Conservation (phyloP, 2,329 filamentous ascomycete genomes). For the Chaetomium olivaceum region DNA sequence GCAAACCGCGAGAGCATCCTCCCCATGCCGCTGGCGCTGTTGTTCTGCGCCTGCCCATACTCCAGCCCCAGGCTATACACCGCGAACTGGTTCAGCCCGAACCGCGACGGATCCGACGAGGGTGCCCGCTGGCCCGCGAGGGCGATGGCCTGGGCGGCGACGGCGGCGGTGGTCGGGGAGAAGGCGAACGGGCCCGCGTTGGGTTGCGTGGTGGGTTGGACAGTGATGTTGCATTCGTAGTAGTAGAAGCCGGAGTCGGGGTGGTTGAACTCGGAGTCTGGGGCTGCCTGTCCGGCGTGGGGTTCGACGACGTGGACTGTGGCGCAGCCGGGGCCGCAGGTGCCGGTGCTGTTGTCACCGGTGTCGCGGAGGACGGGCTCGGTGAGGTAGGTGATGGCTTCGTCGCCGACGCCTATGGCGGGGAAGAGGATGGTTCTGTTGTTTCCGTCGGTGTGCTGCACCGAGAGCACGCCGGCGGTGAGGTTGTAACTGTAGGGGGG, state of each 20-base stretch:
- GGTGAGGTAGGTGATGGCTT: neutral
- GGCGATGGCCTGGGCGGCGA: neutral
- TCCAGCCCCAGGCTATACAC: neutral
- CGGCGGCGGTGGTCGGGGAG: neutral
- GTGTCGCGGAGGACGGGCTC: neutral
- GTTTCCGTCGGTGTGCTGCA: neutral
- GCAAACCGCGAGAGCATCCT: neutral
- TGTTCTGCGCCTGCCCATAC: neutral
- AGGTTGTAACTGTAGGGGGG: neutral
- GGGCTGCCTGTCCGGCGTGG: neutral
- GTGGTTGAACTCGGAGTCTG: neutral
- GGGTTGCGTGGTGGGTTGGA: neutral
- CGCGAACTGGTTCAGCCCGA: neutral
- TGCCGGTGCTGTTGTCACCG: neutral
- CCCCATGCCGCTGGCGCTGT: neutral
- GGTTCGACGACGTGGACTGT: neutral
- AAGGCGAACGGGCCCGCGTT: neutral
- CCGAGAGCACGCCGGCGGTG: neutral
- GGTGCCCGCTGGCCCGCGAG: neutral
- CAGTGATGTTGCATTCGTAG: conserved; percentile 1
- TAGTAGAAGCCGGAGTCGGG: neutral
- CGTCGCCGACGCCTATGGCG: neutral
- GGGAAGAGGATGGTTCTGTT: neutral
- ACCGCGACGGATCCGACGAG: neutral
- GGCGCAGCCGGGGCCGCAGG: neutral